Percentiles rank a stretch among this genome's conserved stretches.
Evolutionary conservation across 257 asterid genomes (phyloP).

Genomic region (Gentiana macrophylla): DNA sequence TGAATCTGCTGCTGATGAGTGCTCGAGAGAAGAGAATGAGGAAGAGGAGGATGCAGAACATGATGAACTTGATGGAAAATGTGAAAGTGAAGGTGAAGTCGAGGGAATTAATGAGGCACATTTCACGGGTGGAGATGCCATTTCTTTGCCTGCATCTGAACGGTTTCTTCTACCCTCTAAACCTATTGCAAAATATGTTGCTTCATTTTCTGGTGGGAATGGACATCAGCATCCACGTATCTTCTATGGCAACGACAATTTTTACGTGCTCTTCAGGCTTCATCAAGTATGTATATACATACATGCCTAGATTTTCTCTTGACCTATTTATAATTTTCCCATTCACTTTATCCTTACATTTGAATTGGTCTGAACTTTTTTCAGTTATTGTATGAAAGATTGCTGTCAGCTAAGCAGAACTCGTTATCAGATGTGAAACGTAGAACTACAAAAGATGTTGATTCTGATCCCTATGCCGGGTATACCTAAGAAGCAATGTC

Average conservation of each 20-base stretch:
- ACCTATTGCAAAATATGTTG: slow-evolving; percentile 69
- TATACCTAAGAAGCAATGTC: slow-evolving; percentile 1
- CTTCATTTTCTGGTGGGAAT: slow-evolving; percentile 23
- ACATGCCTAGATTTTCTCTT: too few relatives aligned
- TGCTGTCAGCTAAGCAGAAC: slow-evolving; percentile 33
- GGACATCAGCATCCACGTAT: slow-evolving; percentile 34
- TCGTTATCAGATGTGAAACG: slow-evolving; percentile 24
- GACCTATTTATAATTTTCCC: not conserved
- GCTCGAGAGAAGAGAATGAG: slow-evolving; percentile 76
- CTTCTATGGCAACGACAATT: slow-evolving; percentile 84
- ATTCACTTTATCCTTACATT: not conserved
- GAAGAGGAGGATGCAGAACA: slow-evolving; percentile 77
- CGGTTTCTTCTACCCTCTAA: slow-evolving; percentile 48
- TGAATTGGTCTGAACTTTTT: not conserved
- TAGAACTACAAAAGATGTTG: slow-evolving; percentile 25
- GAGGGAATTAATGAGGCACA: slow-evolving; percentile 71
- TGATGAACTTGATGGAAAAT: slow-evolving; percentile 73
- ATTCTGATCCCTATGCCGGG: slow-evolving; percentile 40
- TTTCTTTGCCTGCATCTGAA: slow-evolving; percentile 47
- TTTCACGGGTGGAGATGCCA: slow-evolving; percentile 48
- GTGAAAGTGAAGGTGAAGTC: slow-evolving; percentile 94
- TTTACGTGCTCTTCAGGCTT: slow-evolving; percentile 84
- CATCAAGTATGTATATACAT: slow-evolving; percentile 57
- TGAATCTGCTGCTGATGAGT: slow-evolving; percentile 85
- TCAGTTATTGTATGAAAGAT: slow-evolving; percentile 38